Percentiles rank a stretch among this genome's conserved stretches.
These are phyloP conservation scores for Draba incana DNA, from an alignment of 345 rosid genomes.

Conservation along the genomic window DNA sequence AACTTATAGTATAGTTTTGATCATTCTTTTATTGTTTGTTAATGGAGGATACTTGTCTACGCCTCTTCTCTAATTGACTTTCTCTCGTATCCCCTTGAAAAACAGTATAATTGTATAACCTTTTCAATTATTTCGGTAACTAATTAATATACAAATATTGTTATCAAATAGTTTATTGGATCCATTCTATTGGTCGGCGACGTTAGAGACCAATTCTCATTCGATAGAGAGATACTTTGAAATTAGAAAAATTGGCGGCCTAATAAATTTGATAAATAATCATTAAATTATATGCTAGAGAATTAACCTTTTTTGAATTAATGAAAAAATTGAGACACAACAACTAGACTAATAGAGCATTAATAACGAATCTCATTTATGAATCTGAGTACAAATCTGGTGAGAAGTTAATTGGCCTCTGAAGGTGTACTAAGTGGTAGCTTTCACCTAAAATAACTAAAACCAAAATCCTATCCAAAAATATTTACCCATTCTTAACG, in stretches of 20 bases:
- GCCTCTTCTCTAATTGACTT: slow-evolving; percentile 6
- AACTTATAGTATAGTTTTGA: background rate
- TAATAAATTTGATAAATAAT: background rate
- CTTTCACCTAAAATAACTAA: background rate
- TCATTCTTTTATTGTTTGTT: background rate
- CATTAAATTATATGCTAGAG: background rate
- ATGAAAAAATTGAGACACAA: slow-evolving; percentile 25
- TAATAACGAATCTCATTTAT: slow-evolving; percentile 24
- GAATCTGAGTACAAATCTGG: background rate
- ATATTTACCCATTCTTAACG: background rate
- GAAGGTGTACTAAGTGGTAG: slow-evolving; percentile 1
- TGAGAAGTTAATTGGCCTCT: slow-evolving; percentile 6
- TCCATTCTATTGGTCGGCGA: slow-evolving; percentile 18
- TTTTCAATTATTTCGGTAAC: background rate
- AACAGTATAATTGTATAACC: slow-evolving; percentile 2
- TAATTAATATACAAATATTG: slow-evolving; percentile 5
- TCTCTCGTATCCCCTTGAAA: slow-evolving; percentile 5
- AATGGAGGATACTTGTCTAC: background rate
- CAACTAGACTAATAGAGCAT: slow-evolving; percentile 28
- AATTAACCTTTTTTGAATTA: slow-evolving; percentile 16
- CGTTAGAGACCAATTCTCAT: slow-evolving; percentile 12
- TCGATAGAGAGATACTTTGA: background rate
- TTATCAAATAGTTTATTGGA: slow-evolving; percentile 20
- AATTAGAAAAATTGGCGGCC: background rate
- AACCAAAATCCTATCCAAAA: slow-evolving; percentile 19